Conservation (phyloP, 208 protist genomes). For the Crithidia bombi region DNA sequence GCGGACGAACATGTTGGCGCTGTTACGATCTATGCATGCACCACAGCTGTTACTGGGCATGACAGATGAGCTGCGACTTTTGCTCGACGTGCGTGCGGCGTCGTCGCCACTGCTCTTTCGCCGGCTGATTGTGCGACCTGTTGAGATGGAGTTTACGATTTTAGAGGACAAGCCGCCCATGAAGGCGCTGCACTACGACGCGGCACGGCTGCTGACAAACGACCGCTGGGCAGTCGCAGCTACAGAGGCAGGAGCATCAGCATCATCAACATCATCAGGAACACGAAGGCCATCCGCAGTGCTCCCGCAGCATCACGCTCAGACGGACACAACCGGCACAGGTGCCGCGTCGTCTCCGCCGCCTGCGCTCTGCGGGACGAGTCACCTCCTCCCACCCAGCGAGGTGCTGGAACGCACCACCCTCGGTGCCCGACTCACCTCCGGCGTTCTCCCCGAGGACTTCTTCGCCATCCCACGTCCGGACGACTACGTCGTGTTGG, state of each 20-base stretch:
- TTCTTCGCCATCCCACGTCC: slow-evolving; percentile 65
- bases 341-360: background rate
- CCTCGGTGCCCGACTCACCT: slow-evolving; percentile 60
- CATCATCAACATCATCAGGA: background rate
- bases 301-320: too few species aligned
- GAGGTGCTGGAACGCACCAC: slow-evolving; percentile 62
- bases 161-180: slow-evolving; percentile 78
- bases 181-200: slow-evolving; percentile 74
- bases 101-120: slow-evolving; percentile 71
- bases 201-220: slow-evolving; percentile 63
- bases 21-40: slow-evolving; percentile 67
- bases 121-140: slow-evolving; percentile 68
- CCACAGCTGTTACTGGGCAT: slow-evolving; percentile 77
- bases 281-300: background rate
- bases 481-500: slow-evolving; percentile 73
- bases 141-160: slow-evolving; percentile 66
- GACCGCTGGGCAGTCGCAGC: slow-evolving; percentile 51
- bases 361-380: background rate
- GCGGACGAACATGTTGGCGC: slow-evolving; percentile 50
- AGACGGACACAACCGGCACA: too few species aligned
- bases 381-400: slow-evolving; percentile 24
- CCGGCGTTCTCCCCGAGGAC: slow-evolving; percentile 62
- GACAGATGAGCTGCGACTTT: slow-evolving; percentile 40
- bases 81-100: slow-evolving; percentile 75
- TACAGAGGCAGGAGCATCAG: background rate